A percentile compares a stretch with the other conserved stretches of the same genome.
Conservation (phyloP, 2,329 filamentous ascomycete species). For the Penicillium sp. region DNA sequence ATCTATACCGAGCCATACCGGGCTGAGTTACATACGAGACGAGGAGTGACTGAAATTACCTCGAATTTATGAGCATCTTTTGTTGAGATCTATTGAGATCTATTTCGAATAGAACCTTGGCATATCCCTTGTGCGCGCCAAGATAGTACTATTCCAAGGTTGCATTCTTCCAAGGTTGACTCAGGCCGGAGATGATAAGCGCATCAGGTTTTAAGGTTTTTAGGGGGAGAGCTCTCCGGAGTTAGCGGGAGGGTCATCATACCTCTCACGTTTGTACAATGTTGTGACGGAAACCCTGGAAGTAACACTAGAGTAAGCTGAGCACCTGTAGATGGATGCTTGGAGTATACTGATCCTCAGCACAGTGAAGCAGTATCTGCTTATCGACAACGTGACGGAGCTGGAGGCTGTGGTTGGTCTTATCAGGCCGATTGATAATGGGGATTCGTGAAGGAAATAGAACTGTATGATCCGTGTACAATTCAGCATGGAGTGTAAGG, state of each 20-base stretch:
- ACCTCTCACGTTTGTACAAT: no score
- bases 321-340: no score
- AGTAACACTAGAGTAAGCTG: constrained; percentile 2
- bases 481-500: neutral
- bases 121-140: constrained; percentile 11
- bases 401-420: constrained; percentile 33
- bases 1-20: neutral
- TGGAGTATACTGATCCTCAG: no score
- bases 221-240: neutral
- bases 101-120: constrained; percentile 6
- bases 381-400: constrained; percentile 29
- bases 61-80: constrained; percentile 5
- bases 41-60: constrained; percentile 6
- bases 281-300: neutral
- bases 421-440: constrained; percentile 28
- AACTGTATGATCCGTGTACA: neutral
- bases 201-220: neutral
- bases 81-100: neutral
- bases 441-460: constrained; percentile 10
- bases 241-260: neutral
- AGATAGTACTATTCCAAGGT: constrained; percentile 6
- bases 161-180: neutral
- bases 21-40: neutral
- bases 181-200: neutral
- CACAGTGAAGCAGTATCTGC: neutral